Percentiles rank a stretch among this genome's conserved stretches.
Conservation (phyloP, 441 rosid species). For the Metrosideros polymorpha region DNA sequence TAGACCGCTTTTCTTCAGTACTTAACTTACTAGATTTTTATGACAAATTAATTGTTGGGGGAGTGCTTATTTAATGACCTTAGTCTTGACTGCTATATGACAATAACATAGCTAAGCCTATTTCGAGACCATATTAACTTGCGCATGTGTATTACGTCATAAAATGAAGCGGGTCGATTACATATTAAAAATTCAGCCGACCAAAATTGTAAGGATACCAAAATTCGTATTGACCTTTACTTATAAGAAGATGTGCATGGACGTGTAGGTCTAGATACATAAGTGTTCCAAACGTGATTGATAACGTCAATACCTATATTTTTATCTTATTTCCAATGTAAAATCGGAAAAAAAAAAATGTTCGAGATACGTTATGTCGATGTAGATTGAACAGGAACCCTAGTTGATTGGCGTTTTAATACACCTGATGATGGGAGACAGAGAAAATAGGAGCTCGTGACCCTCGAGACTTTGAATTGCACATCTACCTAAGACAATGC, state of each 20-base stretch:
- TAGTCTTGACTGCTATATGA: neutral
- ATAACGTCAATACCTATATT: neutral
- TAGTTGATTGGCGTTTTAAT: neutral
- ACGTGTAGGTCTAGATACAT: neutral
- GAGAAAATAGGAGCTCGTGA: neutral
- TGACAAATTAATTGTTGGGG: neutral
- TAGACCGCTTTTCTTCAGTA: neutral
- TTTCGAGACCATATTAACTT: neutral
- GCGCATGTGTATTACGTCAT: neutral
- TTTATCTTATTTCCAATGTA: neutral
- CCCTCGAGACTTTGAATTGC: neutral
- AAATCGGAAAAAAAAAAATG: neutral
- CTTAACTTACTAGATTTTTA: neutral
- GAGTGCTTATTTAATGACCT: neutral
- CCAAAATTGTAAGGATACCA: neutral
- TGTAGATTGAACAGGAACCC: neutral
- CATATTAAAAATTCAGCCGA: neutral
- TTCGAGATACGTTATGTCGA: neutral
- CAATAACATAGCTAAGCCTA: neutral
- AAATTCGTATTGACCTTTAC: neutral
- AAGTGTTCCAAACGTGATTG: neutral
- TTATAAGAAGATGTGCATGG: neutral
- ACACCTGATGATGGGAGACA: neutral
- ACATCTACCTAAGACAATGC: neutral
- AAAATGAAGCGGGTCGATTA: neutral